Base-by-base conservation (phyloP, 139 green algal genomes). In the Chlamydomonas asymmetrica region DNA sequence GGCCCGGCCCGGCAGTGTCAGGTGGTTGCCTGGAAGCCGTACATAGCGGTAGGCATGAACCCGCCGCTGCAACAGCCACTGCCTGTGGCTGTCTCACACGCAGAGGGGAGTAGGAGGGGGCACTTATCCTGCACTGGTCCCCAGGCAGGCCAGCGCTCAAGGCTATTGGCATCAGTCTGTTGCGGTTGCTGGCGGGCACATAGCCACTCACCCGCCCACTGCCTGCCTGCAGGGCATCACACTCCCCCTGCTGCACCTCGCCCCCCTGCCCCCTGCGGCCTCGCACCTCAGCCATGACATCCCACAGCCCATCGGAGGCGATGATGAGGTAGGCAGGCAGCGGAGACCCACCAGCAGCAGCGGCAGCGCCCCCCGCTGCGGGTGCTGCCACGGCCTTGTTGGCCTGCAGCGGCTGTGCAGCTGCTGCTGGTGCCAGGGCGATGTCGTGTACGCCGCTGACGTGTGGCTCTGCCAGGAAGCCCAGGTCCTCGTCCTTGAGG, bases 221-320 rank as follows among this genome's bases (percentile, higher is more conserved):
- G 52, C 63, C n/a, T 45, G 8, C 52, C 16, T 39, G 2, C 34
- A 5, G 1, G 29, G 18, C 66, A 32, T 16, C 43, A 35, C 29
- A 3, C 43, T 31, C 39, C 37, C 37, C 34, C 48, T 34, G 48
- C 13, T 48, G 40, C 41, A 29, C 41, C 62, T 20, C 38, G 2
- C 34, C 27, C 22, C 43, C 76, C 34, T 45, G 41, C 34, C 52
- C 60, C 48, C 64, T 54, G 16, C 66, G 79, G 20, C 71, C 82
- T 1, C 67, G 35, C n/a, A 77, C 74, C 66, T 84, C 73, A 2
- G 65, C 38, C 38, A 88, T n/a, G 18, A 88, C 85, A 63, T 90
- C 85, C 85, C 85, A 90, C 69, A 90, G 59, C 37, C 85, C 85
- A 41, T 90, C 85, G 38, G 59, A 81, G 4, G 85, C 85, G 41